Conservation (phyloP, 1,139 yeast genomes). For the Williopsis jadinii region DNA sequence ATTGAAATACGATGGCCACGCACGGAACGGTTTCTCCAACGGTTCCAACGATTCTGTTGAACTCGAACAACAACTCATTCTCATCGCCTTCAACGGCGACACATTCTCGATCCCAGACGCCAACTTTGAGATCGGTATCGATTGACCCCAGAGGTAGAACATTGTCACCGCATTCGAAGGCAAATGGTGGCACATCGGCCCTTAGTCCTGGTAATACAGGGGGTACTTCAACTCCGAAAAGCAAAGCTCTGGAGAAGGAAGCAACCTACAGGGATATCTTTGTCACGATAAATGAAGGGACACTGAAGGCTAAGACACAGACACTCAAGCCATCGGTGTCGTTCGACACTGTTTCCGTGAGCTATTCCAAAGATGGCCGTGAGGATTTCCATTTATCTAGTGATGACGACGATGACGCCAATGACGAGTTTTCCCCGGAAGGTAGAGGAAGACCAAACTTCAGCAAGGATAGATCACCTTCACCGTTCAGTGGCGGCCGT, state of each 20-base stretch:
- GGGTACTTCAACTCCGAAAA: too few relatives aligned
- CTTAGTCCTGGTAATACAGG: too few relatives aligned
- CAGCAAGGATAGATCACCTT: slow-evolving; percentile 3
- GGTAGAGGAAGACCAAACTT: not conserved
- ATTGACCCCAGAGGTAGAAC: too few relatives aligned
- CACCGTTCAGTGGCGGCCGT: slow-evolving; percentile 7
- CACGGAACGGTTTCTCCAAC: not conserved
- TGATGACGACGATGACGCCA: slow-evolving; percentile 20
- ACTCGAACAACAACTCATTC: slow-evolving; percentile 6
- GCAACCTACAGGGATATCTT: slow-evolving; percentile 5
- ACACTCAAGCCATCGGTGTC: slow-evolving; percentile 24
- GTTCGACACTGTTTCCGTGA: slow-evolving; percentile 39
- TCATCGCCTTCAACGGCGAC: slow-evolving; percentile 1
- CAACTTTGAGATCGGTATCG: too few relatives aligned
- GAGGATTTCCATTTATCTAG: slow-evolving; percentile 9
- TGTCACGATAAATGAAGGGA: not conserved
- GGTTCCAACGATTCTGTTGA: slow-evolving; percentile 9
- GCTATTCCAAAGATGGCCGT: slow-evolving; percentile 24
- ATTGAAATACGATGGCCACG: too few relatives aligned
- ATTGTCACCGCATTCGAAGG: too few relatives aligned
- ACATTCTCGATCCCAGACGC: too few relatives aligned
- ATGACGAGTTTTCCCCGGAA: not conserved
- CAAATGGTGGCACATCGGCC: too few relatives aligned
- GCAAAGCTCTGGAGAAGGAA: not conserved
- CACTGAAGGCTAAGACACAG: too few relatives aligned